Conservation (phyloP, 352 stramenopile species). For the Achlya hypogyna region DNA sequence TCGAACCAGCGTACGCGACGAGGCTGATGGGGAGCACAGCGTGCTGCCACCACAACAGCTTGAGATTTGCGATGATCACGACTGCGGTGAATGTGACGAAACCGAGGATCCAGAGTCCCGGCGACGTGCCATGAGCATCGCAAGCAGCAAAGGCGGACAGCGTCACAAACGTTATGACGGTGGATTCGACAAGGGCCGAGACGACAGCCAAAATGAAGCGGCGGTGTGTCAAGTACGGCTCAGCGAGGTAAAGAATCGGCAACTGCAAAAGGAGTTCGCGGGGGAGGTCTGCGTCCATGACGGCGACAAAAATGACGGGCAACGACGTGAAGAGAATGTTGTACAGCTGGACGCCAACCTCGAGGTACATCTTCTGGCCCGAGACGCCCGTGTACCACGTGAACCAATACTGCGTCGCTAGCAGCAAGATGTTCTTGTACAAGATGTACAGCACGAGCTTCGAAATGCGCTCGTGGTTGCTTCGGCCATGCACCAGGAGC, state of each 20-base stretch:
- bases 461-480: slow-evolving; percentile 85
- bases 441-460: slow-evolving; percentile 89
- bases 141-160: slow-evolving; percentile 34
- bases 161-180: slow-evolving; percentile 52
- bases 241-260: slow-evolving; percentile 49
- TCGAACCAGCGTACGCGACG: slow-evolving; percentile 45
- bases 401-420: slow-evolving; percentile 63
- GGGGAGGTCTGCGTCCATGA: slow-evolving; percentile 62
- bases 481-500: slow-evolving; percentile 86
- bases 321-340: slow-evolving; percentile 69
- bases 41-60: slow-evolving; percentile 74
- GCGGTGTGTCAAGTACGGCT: slow-evolving; percentile 51
- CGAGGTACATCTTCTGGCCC: slow-evolving; percentile 76
- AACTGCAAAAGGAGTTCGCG: slow-evolving; percentile 55
- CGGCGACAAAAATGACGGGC: slow-evolving; percentile 54
- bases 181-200: slow-evolving; percentile 57
- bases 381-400: slow-evolving; percentile 66
- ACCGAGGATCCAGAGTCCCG: slow-evolving; percentile 64
- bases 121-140: slow-evolving; percentile 30
- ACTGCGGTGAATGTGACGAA: slow-evolving; percentile 75
- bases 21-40: slow-evolving; percentile 63
- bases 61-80: slow-evolving; percentile 58
- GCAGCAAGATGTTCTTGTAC: slow-evolving; percentile 89
- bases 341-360: slow-evolving; percentile 67
- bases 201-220: slow-evolving; percentile 59